A percentile compares a stretch with the other conserved stretches of the same genome.
phyloP scores from a whole-genome alignment of 2,329 filamentous ascomycete genomes.

The Colletotrichum euphorbiae region DNA sequence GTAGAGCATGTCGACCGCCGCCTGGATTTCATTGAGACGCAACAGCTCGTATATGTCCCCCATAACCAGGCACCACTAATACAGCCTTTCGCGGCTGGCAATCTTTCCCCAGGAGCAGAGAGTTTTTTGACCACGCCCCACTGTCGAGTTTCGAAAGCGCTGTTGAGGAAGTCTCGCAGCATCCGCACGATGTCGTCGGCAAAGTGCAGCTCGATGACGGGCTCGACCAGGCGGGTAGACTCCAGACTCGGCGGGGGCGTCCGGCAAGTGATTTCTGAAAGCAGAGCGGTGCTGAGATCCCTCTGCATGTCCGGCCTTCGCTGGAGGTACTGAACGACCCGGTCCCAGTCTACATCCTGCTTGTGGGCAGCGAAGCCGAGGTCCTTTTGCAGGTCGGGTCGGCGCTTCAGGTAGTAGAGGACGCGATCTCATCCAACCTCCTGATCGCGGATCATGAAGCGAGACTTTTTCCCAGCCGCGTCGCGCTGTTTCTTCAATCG shows the following conservation, averaged over 20 bases:
- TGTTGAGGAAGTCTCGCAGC: not conserved
- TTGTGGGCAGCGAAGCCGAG: not conserved
- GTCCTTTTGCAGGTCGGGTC: slow-evolving; percentile 3
- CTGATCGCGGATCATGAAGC: slow-evolving; percentile 14
- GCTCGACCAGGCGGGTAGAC: not conserved
- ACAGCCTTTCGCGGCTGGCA: not conserved
- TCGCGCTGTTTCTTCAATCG: slow-evolving; percentile 16
- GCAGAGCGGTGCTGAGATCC: not conserved
- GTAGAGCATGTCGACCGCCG: not conserved
- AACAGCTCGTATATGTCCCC: not conserved
- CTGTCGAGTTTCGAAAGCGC: not conserved
- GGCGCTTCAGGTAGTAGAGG: not conserved
- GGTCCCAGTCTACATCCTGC: too few species aligned
- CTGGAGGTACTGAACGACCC: not conserved
- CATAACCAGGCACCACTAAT: not conserved
- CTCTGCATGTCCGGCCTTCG: not conserved
- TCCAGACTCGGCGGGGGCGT: slow-evolving; percentile 12
- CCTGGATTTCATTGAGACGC: not conserved
- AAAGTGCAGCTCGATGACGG: not conserved
- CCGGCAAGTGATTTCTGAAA: not conserved
- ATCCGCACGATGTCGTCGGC: slow-evolving; percentile 7
- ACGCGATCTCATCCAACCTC: slow-evolving; percentile 6
- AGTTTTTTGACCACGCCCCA: not conserved
- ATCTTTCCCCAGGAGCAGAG: not conserved
- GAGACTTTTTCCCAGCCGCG: not conserved